A percentile compares a stretch with the other conserved stretches of the same genome.
These are phyloP conservation scores for Peniophora sp. DNA, from an alignment of 1,284 basidiomycete species.

Conservation along the genomic window DNA sequence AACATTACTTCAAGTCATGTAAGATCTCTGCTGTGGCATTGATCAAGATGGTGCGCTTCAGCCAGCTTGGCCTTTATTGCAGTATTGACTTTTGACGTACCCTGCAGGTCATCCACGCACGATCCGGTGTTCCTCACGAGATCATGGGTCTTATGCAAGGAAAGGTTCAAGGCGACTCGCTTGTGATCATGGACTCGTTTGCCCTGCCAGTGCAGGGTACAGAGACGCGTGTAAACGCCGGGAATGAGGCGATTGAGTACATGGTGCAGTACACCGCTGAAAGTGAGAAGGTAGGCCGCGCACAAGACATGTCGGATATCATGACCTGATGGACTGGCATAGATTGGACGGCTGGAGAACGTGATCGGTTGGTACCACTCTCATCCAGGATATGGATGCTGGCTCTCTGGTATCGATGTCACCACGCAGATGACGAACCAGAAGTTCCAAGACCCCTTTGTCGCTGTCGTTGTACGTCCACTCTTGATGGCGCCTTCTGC, in stretches of 20 bases:
- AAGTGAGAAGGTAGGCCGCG: conserved; percentile 58
- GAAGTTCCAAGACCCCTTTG: conserved; percentile 91
- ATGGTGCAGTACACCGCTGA: conserved; percentile 91
- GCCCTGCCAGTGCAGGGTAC: conserved; percentile 98
- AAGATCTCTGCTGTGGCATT: conserved; percentile 93
- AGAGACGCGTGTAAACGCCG: conserved; percentile 96
- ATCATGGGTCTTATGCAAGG: conserved; percentile 99
- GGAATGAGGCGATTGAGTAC: conserved; percentile 95
- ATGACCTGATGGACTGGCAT: too few relatives aligned
- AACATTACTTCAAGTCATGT: conserved; percentile 90
- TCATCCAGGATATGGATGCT: conserved; percentile 95
- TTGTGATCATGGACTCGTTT: conserved; percentile 95
- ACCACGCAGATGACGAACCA: conserved; percentile 95
- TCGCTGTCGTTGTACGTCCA: conserved; percentile 84
- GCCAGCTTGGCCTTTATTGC: background rate
- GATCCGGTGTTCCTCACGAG: conserved; percentile 95
- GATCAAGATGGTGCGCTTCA: conserved; percentile 90
- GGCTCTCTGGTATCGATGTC: conserved; percentile 95
- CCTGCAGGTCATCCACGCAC: conserved; percentile 89
- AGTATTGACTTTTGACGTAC: background rate
- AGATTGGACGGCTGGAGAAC: conserved; percentile 82
- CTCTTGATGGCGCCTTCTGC: background rate
- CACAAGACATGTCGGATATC: too few relatives aligned
- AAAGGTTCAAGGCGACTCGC: conserved; percentile 79
- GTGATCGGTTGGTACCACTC: conserved; percentile 99